Evolutionary conservation across 257 asterid species (phyloP), one percentile per base, ranked within the genome.

Genomic region (Solanum dulcamara): DNA sequence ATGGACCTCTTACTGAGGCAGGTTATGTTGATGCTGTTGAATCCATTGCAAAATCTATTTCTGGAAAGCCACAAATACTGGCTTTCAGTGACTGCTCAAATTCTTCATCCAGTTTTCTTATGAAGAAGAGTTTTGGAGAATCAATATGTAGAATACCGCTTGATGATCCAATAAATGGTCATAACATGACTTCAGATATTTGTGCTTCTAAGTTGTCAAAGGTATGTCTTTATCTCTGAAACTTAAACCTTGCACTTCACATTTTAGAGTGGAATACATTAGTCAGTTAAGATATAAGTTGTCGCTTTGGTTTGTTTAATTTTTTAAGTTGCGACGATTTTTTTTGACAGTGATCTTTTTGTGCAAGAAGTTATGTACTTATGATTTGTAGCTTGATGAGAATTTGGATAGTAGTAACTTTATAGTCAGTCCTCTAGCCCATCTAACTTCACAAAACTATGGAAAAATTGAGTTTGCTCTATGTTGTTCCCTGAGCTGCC

Each of bases 41-140:
- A 77, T 86, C 91, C 67, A 57, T 92, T 28, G 86, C 89, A 87
- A 88, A 90, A 79, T 88, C 68, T 70, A 91, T 92, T 81, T 84
- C 91, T 55, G 91, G 93, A 86, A 90, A 83, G 85, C 91, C 90
- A 79, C 97, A 87, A 85, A 90, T 91, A 3, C 91, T 92, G 83
- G 91, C 92, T 85, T 93, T 94, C 89, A 87, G 92, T 81, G 93
- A 92, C 85, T 83, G 90, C 89, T 74, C 62, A 82, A 90, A 85
- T 84, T 32, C 60, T 84, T 57, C 81, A 32, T 84, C 79, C 85
- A 77, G 71, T 51, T 72, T 90, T 77, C 84, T 81, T 80, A 59
- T 85, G 85, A 85, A 87, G 90, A 88, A 90, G 86, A 88, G 90
- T 87, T 70, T 87, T 72, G 89, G 74, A 66, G 90, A 68, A 24